These are phyloP conservation scores for Phytophthora litchii DNA, from an alignment of 352 stramenopile species.

Conservation along the genomic window DNA sequence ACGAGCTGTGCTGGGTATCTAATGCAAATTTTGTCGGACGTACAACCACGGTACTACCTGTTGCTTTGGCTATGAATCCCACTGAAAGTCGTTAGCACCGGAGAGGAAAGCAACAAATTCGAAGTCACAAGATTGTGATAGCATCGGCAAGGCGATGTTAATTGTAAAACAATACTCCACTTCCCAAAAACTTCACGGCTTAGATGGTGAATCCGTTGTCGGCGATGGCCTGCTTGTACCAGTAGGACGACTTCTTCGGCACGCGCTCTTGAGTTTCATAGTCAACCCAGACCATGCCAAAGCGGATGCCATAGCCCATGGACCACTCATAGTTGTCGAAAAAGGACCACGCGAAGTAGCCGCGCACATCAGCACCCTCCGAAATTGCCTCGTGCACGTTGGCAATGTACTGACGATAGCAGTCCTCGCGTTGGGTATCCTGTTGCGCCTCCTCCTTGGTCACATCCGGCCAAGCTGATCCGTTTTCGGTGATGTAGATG, in stretches of 20 bases:
- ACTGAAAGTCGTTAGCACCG: too few species aligned
- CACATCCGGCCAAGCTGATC: constrained; percentile 60
- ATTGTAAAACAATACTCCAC: too few species aligned
- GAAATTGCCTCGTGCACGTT: constrained; percentile 52
- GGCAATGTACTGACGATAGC: constrained; percentile 80
- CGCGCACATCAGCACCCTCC: constrained; percentile 56
- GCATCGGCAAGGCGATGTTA: too few species aligned
- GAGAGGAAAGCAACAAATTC: too few species aligned
- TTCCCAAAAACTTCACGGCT: neutral
- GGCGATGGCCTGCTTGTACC: constrained; percentile 49
- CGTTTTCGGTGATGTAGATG: constrained; percentile 94
- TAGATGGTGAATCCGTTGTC: constrained; percentile 43
- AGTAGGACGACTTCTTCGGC: constrained; percentile 60
- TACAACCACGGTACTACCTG: too few species aligned
- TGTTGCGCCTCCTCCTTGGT: constrained; percentile 68
- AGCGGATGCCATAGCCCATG: constrained; percentile 51
- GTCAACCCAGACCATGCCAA: constrained; percentile 57
- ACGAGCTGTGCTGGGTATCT: constrained; percentile 33
- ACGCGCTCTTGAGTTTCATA: constrained; percentile 59
- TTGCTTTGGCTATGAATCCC: too few species aligned
- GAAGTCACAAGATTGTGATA: too few species aligned
- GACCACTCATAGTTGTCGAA: constrained; percentile 95
- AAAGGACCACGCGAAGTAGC: constrained; percentile 91
- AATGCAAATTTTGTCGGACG: neutral
- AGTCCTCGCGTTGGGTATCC: constrained; percentile 75